A percentile compares a stretch with the other conserved stretches of the same genome.
Evolutionary conservation across 2,329 filamentous ascomycete species (phyloP).

Genomic region (Aspergillus ruber): DNA sequence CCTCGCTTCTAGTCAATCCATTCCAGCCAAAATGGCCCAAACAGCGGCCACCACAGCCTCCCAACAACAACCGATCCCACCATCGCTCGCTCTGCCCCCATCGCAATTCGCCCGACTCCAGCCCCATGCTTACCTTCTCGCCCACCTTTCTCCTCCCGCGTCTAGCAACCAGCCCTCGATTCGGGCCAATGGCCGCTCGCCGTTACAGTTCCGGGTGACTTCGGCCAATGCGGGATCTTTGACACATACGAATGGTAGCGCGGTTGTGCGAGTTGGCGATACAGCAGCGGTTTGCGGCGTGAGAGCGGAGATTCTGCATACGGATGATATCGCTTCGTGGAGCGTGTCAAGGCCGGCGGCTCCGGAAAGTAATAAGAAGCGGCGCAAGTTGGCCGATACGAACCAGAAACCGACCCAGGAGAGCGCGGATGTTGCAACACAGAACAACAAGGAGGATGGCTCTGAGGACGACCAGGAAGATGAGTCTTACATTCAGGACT

Average conservation of each 20-base stretch:
- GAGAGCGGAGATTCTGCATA: constrained; percentile 73
- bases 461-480: constrained; percentile 45
- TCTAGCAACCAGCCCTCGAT: constrained; percentile 48
- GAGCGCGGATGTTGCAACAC: constrained; percentile 32
- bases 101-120: constrained; percentile 77
- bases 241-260: constrained; percentile 82
- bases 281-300: constrained; percentile 94
- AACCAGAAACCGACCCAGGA: constrained; percentile 11
- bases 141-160: constrained; percentile 64
- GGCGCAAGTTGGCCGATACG: constrained; percentile 20
- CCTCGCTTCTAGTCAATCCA: too few relatives aligned
- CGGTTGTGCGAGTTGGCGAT: constrained; percentile 79
- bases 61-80: constrained; percentile 22
- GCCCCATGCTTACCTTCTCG: constrained; percentile 81
- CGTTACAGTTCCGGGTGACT: constrained; percentile 63
- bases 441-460: constrained; percentile 31
- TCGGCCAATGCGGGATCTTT: constrained; percentile 76
- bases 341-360: constrained; percentile 29
- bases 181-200: constrained; percentile 74
- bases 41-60: constrained; percentile 12
- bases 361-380: constrained; percentile 30
- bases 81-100: constrained; percentile 54
- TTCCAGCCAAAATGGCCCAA: not conserved
- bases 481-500: constrained; percentile 41
- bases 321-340: constrained; percentile 61